Evolutionary conservation across 495 filamentous ascomycete genomes (phyloP).

Genomic region (Penicillium steckii): DNA sequence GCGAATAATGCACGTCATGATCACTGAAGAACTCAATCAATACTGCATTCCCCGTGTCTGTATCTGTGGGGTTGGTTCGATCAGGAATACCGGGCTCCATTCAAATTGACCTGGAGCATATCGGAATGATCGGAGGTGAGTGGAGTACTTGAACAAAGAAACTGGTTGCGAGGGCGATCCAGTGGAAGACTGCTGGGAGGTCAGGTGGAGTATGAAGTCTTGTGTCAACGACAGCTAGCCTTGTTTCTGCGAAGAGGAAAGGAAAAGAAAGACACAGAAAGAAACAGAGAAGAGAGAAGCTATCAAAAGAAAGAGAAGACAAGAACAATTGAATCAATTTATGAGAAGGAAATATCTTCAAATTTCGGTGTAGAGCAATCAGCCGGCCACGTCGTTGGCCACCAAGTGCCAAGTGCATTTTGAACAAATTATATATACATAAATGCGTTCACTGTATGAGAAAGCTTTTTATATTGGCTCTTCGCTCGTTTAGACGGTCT

Average conservation of each 20-base stretch:
- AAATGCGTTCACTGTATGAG: neutral
- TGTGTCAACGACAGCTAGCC: no score
- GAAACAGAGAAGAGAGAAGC: no score
- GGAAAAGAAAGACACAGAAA: no score
- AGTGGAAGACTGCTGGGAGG: neutral
- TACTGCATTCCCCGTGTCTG: neutral
- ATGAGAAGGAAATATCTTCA: no score
- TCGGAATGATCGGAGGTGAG: neutral
- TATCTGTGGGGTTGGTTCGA: neutral
- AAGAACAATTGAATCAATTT: no score
- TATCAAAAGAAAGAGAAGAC: no score
- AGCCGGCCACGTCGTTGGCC: neutral
- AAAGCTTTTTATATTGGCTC: neutral
- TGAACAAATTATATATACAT: neutral
- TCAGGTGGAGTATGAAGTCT: no score
- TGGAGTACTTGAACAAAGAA: neutral
- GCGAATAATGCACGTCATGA: neutral
- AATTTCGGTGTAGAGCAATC: no score
- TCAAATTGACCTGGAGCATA: neutral
- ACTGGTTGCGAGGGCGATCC: neutral
- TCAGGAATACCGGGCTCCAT: no score
- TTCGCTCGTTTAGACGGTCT: constrained; percentile 12
- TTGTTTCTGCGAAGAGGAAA: no score
- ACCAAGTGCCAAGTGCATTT: neutral
- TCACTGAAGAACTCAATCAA: neutral